Conservation (phyloP, 306 rosid species). For the Acacia confusa region DNA sequence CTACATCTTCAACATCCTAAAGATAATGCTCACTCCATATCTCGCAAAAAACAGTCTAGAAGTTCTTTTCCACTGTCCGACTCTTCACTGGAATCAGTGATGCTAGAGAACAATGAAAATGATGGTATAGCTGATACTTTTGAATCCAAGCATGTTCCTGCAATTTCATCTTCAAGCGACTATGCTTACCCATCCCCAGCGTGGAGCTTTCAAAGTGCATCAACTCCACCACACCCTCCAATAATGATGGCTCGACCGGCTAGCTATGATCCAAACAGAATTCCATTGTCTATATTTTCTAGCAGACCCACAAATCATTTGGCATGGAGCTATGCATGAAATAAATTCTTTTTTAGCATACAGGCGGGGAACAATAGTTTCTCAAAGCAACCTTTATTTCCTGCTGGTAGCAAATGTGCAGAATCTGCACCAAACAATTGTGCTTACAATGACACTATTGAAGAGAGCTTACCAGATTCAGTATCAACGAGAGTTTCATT, state of each 20-base stretch:
- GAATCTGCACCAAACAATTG: constrained; percentile 32
- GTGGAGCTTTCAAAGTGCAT: constrained; percentile 44
- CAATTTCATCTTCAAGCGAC: constrained; percentile 2
- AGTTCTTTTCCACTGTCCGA: constrained; percentile 29
- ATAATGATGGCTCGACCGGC: background rate
- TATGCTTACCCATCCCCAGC: constrained; percentile 26
- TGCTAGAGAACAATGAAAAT: constrained; percentile 6
- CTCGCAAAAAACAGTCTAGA: constrained; percentile 12
- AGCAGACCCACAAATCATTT: constrained; percentile 28
- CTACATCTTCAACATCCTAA: constrained; percentile 44
- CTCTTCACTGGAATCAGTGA: constrained; percentile 35
- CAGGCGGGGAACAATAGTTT: constrained; percentile 63
- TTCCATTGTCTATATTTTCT: constrained; percentile 54
- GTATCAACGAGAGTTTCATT: constrained; percentile 13
- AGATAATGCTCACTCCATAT: background rate
- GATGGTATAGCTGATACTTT: background rate
- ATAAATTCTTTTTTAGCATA: constrained; percentile 71
- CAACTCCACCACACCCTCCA: constrained; percentile 37
- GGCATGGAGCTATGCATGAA: constrained; percentile 72
- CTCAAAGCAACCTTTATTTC: constrained; percentile 44
- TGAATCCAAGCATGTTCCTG: constrained; percentile 19
- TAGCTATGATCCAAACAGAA: constrained; percentile 59
- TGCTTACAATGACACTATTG: background rate
- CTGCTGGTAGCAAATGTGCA: constrained; percentile 30
- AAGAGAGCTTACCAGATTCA: constrained; percentile 1